Evolutionary conservation across 495 filamentous ascomycete genomes (phyloP), one percentile per base, ranked within the genome.

Genomic region (Penicillium bialowiezense): DNA sequence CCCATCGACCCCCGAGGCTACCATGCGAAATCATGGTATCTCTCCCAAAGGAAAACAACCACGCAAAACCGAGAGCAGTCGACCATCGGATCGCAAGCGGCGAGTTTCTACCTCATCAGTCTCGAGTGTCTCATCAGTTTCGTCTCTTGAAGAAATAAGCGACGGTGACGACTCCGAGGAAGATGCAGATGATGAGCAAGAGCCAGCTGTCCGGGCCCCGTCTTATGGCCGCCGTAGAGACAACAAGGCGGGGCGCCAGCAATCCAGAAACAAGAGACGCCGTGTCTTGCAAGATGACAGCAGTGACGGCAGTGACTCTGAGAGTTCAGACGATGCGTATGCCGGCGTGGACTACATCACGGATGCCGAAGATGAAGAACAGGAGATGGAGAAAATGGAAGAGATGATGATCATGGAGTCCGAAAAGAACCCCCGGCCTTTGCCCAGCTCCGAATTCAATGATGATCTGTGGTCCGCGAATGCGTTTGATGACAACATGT

Each of bases 321-420:
- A 72, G 10, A 68, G 64, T 54, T 74, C 73, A 31, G 86, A 90
- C 54, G 84, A 87, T 58, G 77, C 80, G 31, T 89, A 91, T 62
- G 85, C 84, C 12, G 88, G 76, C 14, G 83, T 92, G 28, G 85
- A 91, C 54, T 80, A 88, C 31, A 86, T 95, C 50, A 86, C 80
- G 46, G 88, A 91, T 39, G 85, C 78, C 7, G 86, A 89, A 51
- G 85, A 88, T 41, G 86, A 89, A 64, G 86, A 90, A 55, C 77
- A 83, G 59, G 81, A 84, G 71, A 76, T 90, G 20, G 77, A 84
- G 56, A 79, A 82, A 68, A 71, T 80, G 55, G 88, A 93, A 76
- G 88, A 89, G 69, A 69, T 82, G 61, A 76, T 83, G 54, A 87
- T 90, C 41, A 74, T 89, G 40, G 73, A 77, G 42, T 81, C 79